A percentile compares a stretch with the other conserved stretches of the same genome.
phyloP scores from a whole-genome alignment of 441 rosid species.

The California macrophylla region DNA sequence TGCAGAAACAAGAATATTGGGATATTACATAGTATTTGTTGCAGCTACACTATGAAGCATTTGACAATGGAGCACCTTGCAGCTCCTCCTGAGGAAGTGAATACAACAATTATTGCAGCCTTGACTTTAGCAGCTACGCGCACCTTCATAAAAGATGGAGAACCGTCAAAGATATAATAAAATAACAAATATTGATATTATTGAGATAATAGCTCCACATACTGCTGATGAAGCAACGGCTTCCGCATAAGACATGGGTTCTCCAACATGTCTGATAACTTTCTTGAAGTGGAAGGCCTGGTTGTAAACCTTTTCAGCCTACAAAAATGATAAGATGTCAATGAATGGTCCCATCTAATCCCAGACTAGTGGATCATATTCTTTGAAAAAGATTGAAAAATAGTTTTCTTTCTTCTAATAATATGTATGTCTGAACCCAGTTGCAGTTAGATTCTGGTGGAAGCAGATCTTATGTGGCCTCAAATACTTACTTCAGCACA shows the following conservation, averaged over 20 bases:
- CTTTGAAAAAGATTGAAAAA: too few relatives aligned
- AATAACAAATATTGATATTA: too few relatives aligned
- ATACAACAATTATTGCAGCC: constrained; percentile 24
- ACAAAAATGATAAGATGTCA: neutral
- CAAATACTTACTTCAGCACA: constrained; percentile 20
- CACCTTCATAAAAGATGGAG: constrained; percentile 13
- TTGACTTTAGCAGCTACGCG: constrained; percentile 24
- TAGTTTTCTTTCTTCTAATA: too few relatives aligned
- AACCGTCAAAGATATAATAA: neutral
- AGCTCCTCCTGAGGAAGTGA: constrained; percentile 25
- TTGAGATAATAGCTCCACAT: neutral
- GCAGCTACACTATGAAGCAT: neutral
- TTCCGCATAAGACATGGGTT: constrained; percentile 25
- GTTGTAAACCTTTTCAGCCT: constrained; percentile 26
- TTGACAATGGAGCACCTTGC: constrained; percentile 15
- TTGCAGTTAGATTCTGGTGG: too few relatives aligned
- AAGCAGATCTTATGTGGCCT: too few relatives aligned
- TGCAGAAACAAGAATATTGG: constrained; percentile 2
- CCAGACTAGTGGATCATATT: too few relatives aligned
- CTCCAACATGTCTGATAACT: constrained; percentile 19
- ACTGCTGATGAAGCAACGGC: constrained; percentile 27
- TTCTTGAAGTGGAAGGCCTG: constrained; percentile 20
- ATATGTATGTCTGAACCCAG: too few relatives aligned
- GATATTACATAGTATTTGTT: too few relatives aligned
- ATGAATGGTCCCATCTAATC: too few relatives aligned